Base-by-base conservation (phyloP, 2,329 filamentous ascomycete species). In the Tolypocladium endophyticum region DNA sequence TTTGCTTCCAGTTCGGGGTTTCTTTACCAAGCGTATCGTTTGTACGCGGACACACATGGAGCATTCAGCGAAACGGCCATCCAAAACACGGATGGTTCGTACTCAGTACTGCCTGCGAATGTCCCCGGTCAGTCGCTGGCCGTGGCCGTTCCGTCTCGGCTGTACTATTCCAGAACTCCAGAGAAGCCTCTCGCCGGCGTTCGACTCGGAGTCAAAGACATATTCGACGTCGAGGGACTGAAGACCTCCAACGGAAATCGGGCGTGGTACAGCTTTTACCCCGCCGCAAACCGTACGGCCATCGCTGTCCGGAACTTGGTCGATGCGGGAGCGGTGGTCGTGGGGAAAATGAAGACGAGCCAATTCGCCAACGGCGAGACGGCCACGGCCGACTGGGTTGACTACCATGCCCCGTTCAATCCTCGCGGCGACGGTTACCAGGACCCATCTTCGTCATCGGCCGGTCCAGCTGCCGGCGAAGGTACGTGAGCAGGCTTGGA, bases 131-230 rank as follows among this genome's bases (percentile, higher is more conserved):
- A 60, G 50, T 58, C 57, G 2, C 58, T 65, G 2, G 61, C 64
- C 28, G 64, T 77, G 9, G 74, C 38, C 63, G 83, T 86, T 0
- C 82, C 83, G 1, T 86, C 82, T 4, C 77, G 83, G 5, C 71
- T 86, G 0, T 85, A 85, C 69, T 82, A 74, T 67, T 76, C 73
- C 3, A 75, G 72, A 53, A 80, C 78, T 0, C 63, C 65, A 0
- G 71, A 75, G 25, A 77, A 81, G 64, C 82, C 83, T 1, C 71
- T 86, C 0, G 79, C 81, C 8, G 83, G 84, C 14, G 74, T 82
- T 9, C 75, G 84, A 11, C 66, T 87, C 1, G 82, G 77, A 0
- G 73, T 87, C 59, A 87, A 87, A 64, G 84, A 87, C 63, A 82
- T 84, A 56, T 81, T 77, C 62, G 76, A 86, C 60, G 66, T 87